Evolutionary conservation across 176 grass and related monocot genomes (phyloP).

Genomic region (Luzula sylvatica): DNA sequence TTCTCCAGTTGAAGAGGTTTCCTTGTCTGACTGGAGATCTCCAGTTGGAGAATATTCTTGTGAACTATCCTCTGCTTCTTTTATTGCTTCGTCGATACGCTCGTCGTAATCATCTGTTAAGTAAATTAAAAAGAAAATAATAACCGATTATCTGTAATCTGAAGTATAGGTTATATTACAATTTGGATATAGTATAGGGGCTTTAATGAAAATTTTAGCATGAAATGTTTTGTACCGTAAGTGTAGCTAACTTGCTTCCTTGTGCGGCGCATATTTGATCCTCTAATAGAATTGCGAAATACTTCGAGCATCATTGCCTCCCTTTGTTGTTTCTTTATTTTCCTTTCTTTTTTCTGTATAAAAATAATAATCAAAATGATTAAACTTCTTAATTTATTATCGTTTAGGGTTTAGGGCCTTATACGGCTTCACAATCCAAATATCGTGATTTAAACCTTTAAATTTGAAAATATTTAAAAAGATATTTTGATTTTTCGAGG

Average conservation of each 20-base stretch:
- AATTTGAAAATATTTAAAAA: not conserved
- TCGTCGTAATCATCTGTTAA: slow-evolving; percentile 77
- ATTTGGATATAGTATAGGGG: not conserved
- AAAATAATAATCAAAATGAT: slow-evolving; percentile 18
- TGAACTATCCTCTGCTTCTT: slow-evolving; percentile 34
- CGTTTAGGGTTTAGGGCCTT: not conserved
- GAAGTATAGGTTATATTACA: slow-evolving; percentile 12
- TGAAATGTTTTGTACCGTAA: slow-evolving; percentile 44
- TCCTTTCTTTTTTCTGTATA: slow-evolving; percentile 60
- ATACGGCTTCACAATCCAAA: not conserved
- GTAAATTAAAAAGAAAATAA: too few species aligned
- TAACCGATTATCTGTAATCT: not conserved
- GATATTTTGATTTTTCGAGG: not conserved
- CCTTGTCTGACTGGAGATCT: slow-evolving; percentile 5
- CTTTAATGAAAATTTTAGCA: slow-evolving; percentile 7
- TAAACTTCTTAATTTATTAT: not conserved
- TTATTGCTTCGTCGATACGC: slow-evolving; percentile 73
- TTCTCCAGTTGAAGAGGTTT: slow-evolving; percentile 3
- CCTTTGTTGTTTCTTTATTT: slow-evolving; percentile 55
- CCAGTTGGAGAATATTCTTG: not conserved
- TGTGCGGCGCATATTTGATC: slow-evolving; percentile 34
- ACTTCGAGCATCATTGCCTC: slow-evolving; percentile 40
- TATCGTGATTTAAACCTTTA: slow-evolving; percentile 3
- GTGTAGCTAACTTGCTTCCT: slow-evolving; percentile 50
- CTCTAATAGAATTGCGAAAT: slow-evolving; percentile 27